These are phyloP conservation scores for Aureobasidium mangrovei DNA, from an alignment of 2,329 filamentous ascomycete genomes.

Conservation along the genomic window DNA sequence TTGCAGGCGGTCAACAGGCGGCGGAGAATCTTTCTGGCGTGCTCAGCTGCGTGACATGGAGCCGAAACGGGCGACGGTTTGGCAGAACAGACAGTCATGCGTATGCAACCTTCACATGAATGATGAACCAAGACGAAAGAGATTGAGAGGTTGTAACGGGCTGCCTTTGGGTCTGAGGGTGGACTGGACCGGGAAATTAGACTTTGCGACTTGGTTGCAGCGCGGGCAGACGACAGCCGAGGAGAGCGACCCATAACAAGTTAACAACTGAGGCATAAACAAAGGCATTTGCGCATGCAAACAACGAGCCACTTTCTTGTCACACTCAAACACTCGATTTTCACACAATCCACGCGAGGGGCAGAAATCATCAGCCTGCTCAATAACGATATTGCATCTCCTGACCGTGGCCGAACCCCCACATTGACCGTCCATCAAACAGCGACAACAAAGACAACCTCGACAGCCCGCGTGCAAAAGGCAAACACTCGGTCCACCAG, in stretches of 20 bases:
- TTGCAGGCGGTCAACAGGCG: not conserved
- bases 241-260: not conserved
- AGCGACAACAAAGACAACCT: too few relatives aligned
- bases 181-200: not conserved
- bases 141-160: not conserved
- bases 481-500: too few relatives aligned
- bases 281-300: not conserved
- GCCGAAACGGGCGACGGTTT: too few relatives aligned
- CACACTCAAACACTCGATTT: too few relatives aligned
- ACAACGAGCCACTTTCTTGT: not conserved
- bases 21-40: not conserved
- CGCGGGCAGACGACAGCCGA: conserved; percentile 6
- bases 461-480: too few relatives aligned
- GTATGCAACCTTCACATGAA: not conserved
- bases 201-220: not conserved
- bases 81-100: not conserved
- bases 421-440: too few relatives aligned
- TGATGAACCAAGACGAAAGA: not conserved
- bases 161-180: not conserved
- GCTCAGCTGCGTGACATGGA: too few relatives aligned
- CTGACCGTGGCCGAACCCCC: too few relatives aligned
- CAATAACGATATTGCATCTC: too few relatives aligned
- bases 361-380: too few relatives aligned
- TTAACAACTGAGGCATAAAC: not conserved
- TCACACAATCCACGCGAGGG: too few relatives aligned